phyloP scores from a whole-genome alignment of 768 basidiomycete species.

The Rhizopogon vesiculosus region DNA sequence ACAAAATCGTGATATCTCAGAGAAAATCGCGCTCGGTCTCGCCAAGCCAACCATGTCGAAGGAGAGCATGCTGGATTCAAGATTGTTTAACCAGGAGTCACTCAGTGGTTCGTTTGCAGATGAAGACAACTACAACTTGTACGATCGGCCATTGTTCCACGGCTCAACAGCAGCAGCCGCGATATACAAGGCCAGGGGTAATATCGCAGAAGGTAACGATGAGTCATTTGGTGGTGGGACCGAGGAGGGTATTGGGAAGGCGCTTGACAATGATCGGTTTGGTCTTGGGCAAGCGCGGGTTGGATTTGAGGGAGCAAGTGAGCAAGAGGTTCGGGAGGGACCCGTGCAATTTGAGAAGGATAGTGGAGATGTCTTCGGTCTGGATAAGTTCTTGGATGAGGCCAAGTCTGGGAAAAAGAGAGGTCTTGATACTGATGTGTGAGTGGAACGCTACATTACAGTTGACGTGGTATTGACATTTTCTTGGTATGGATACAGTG shows the following conservation, averaged over 20 bases:
- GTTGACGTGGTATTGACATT: constrained; percentile 1
- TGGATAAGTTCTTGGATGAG: constrained; percentile 96
- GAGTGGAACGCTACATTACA: constrained; percentile 23
- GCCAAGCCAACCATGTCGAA: constrained; percentile 96
- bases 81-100: constrained; percentile 96
- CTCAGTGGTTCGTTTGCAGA: constrained; percentile 78
- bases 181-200: constrained; percentile 96
- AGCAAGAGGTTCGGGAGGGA: constrained; percentile 82
- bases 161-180: constrained; percentile 97
- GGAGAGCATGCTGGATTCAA: constrained; percentile 95
- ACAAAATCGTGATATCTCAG: constrained; percentile 98
- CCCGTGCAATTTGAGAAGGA: constrained; percentile 99
- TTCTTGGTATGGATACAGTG: constrained; percentile 27
- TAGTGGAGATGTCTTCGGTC: constrained; percentile 91
- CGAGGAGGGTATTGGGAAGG: constrained; percentile 89
- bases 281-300: constrained; percentile 77
- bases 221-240: constrained; percentile 94
- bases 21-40: constrained; percentile 96
- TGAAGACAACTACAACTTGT: constrained; percentile 91
- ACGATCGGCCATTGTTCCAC: constrained; percentile 93
- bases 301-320: constrained; percentile 89
- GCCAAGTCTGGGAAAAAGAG: constrained; percentile 94
- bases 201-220: constrained; percentile 79
- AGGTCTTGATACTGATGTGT: constrained; percentile 75
- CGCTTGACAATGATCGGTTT: constrained; percentile 92